Base-by-base conservation (phyloP, 2,329 filamentous ascomycete genomes). In the Fusarium nematophilum region DNA sequence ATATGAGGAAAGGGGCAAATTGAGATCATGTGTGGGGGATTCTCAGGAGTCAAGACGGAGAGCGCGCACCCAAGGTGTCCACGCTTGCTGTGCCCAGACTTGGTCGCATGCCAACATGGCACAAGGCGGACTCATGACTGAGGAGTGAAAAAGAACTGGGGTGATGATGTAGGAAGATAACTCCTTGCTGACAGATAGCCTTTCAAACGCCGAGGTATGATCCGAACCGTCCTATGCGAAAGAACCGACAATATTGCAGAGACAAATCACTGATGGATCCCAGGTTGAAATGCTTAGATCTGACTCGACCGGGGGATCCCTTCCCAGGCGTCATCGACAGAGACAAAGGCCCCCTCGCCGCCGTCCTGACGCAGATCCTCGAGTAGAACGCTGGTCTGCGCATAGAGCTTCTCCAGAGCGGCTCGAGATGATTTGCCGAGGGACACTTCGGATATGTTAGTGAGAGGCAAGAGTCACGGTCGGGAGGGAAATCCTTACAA, bases 361-460 rank as follows among this genome's bases (percentile, higher is more conserved):
- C 93, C 93, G 33, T 91, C 89, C 68, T 90, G 86, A 39, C 90
- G 86, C 11, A 97, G 81, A 51, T 94, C 90, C 55, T 93, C 90
- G n/a, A 98, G 83, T 11, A 98, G 80, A 1, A 92, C 91, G 62
- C 88, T 90, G 1, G 93, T 96, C 76, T 97, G 93, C 57, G 93
- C 90, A 70, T 91, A 93, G 6, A 97, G 75, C 57, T 87, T 89
- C 74, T 98, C 94, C 25, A 99, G 77, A 1, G 93, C 91, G 3
- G 95, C 91, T 5, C 89, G 88, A 3, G 92, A 93, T 1, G 92
- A 94, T 76, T 96, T 96, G 43, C 95, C 95, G 3, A 97, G 82
- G 1, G 92, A 96, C 34, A 92, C 94, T 97, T 45, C 31, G 30
- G 17, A 5, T 6, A 30, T 10, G 48, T 72, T 67, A 71, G 69